Percentiles rank a stretch among this genome's conserved stretches.
phyloP scores from a whole-genome alignment of 2,329 filamentous ascomycete species.

The Fusarium sp. region DNA sequence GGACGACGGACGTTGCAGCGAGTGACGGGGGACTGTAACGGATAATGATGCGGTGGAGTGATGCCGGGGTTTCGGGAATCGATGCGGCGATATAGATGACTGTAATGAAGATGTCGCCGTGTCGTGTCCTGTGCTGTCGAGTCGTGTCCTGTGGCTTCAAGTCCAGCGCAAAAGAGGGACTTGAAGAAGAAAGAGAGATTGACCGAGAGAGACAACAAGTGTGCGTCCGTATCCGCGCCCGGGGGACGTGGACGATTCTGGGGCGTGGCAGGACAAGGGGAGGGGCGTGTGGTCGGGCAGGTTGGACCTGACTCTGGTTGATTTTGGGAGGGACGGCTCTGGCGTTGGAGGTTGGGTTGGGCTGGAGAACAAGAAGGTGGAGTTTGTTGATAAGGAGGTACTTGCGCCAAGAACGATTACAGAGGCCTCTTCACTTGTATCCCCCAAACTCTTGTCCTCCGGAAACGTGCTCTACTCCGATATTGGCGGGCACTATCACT shows the following conservation, averaged over 20 bases:
- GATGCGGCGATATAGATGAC: constrained; percentile 18
- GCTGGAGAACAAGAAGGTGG: constrained; percentile 33
- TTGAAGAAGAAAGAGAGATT: constrained; percentile 39
- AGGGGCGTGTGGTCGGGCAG: constrained; percentile 33
- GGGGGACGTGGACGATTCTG: constrained; percentile 44
- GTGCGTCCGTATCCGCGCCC: constrained; percentile 43
- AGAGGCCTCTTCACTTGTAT: neutral
- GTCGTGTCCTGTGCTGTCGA: constrained; percentile 23
- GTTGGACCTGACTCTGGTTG: neutral
- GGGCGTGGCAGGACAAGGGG: constrained; percentile 44
- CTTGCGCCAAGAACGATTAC: fast-evolving
- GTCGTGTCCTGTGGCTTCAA: constrained; percentile 25
- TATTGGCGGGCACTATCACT: constrained; percentile 25
- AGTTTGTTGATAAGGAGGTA: constrained; percentile 28
- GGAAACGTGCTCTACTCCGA: constrained; percentile 35
- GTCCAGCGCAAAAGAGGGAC: constrained; percentile 43
- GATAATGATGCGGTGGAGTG: constrained; percentile 26
- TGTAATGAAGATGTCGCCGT: constrained; percentile 29
- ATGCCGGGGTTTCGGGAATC: constrained; percentile 18
- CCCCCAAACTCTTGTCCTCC: constrained; percentile 20
- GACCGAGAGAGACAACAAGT: constrained; percentile 36
- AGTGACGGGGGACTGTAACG: constrained; percentile 35
- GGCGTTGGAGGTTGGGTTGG: constrained; percentile 36
- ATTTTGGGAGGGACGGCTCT: neutral
- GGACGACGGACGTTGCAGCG: constrained; percentile 34